phyloP scores from a whole-genome alignment of 2,329 filamentous ascomycete genomes.

The Kalaharituber pfeilii region DNA sequence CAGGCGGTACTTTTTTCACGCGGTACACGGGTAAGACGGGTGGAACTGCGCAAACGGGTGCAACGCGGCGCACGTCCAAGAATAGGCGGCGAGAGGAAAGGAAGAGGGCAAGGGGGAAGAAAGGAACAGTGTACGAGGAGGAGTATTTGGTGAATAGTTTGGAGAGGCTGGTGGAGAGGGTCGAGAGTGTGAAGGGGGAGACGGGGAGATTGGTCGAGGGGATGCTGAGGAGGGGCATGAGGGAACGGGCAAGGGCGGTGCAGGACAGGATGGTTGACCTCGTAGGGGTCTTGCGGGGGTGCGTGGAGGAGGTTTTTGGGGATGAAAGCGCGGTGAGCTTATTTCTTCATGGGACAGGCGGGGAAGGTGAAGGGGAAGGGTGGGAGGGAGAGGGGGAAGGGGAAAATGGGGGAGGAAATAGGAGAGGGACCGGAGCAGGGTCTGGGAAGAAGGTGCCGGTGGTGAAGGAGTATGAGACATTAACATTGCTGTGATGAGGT shows the following conservation, averaged over 20 bases:
- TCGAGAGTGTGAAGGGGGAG: constrained; percentile 57
- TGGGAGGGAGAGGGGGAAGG: constrained; percentile 5
- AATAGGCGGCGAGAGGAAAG: constrained; percentile 81
- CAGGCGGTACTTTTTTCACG: constrained; percentile 72
- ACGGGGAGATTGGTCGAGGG: constrained; percentile 58
- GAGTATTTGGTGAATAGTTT: constrained; percentile 89
- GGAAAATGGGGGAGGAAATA: neutral
- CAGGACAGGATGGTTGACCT: constrained; percentile 60
- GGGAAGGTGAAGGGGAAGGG: constrained; percentile 1
- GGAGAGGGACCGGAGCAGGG: neutral
- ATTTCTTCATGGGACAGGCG: constrained; percentile 2
- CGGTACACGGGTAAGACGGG: constrained; percentile 61
- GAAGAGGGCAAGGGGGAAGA: constrained; percentile 84
- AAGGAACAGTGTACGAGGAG: constrained; percentile 94
- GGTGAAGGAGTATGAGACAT: constrained; percentile 11
- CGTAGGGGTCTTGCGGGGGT: constrained; percentile 28
- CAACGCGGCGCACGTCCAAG: constrained; percentile 66
- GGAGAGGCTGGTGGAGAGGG: constrained; percentile 61
- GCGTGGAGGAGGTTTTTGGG: constrained; percentile 12
- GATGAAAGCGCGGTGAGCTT: constrained; percentile 2
- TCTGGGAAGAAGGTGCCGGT: constrained; percentile 11
- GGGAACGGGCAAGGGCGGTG: constrained; percentile 65
- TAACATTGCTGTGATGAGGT: constrained; percentile 10
- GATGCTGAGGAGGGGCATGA: constrained; percentile 64
- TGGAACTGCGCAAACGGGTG: constrained; percentile 53